Evolutionary conservation across 2,329 filamentous ascomycete genomes (phyloP).

Genomic region (Tolypocladium nubicola): DNA sequence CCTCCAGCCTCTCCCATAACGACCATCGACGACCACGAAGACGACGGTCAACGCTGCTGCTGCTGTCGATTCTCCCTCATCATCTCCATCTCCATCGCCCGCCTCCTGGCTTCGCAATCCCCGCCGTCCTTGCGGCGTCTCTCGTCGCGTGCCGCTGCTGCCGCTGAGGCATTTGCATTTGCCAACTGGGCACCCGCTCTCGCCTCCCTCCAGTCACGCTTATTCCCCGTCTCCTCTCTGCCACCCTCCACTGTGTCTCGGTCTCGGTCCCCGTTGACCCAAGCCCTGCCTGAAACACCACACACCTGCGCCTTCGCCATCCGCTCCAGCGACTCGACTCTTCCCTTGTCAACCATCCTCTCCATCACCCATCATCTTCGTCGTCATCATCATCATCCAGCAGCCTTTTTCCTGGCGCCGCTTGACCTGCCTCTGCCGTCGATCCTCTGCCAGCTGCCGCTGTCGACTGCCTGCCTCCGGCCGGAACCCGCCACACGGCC

Average conservation of each 20-base stretch:
- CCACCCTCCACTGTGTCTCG: not conserved
- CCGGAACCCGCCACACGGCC: conserved; percentile 5
- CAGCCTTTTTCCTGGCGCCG: conserved; percentile 1
- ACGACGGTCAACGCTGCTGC: not conserved
- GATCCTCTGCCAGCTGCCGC: not conserved
- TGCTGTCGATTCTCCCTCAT: not conserved
- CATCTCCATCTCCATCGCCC: not conserved
- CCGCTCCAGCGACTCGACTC: conserved; percentile 4
- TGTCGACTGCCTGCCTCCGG: conserved; percentile 1
- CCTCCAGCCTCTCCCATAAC: not conserved
- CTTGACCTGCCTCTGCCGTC: not conserved
- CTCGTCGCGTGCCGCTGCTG: not conserved
- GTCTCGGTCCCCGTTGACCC: conserved; percentile 2
- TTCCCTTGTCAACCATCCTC: conserved; percentile 5
- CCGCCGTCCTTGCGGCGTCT: not conserved
- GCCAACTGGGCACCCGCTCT: not conserved
- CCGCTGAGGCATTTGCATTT: not conserved
- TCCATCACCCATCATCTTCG: not conserved
- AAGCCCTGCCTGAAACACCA: conserved; percentile 15
- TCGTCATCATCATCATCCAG: conserved; percentile 2
- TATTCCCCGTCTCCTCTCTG: not conserved
- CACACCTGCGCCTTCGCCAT: conserved; percentile 5
- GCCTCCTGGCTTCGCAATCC: not conserved
- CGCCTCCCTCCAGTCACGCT: not conserved
- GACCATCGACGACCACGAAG: not conserved